Evolutionary conservation across 1,284 basidiomycete species (phyloP), one percentile per base, ranked within the genome.

Genomic region (Flammula alnicola): DNA sequence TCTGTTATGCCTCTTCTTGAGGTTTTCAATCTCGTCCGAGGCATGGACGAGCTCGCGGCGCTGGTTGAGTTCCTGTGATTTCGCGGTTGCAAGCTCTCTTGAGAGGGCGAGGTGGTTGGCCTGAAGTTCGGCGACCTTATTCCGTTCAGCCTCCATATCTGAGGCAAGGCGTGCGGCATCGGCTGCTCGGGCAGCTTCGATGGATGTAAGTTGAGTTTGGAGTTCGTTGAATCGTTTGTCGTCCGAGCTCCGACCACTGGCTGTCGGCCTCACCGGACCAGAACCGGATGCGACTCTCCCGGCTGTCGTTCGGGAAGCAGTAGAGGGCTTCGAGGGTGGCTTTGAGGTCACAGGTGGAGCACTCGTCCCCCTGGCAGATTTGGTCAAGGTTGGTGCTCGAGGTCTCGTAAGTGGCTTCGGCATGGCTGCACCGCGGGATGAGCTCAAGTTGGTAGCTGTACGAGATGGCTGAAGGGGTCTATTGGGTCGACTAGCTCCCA

Each of bases 101-200:
- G 81, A 80, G 19, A 88, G 63, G 0, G 80, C 74, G 7, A 69
- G 65, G 46, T 88, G 84, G 61, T 86, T 83, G 4, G 78, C 72
- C 58, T 88, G 82, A 5, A 90, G 73, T 50, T 86, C 79, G 11
- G 77, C 72, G 1, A 84, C 76, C 58, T 86, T 88, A 25, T 72
- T 69, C 3, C 82, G 80, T 62, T 89, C 87, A 1, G 80, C 70
- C 3, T 83, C 82, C 80, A 89, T 81, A 39, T 83, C 79, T 3
- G 77, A 74, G 8, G 79, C 77, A 7, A 88, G 71, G 29, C 73
- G 62, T 16, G 68, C 71, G 5, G 77, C 66, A 62, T 86, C 81
- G 3, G 77, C 77, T 5, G 72, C 72, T 16, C 81, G 75, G 0
- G 76, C 76, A 17, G 69, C 64, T 47, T 81, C 78, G 22, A 84